Evolutionary conservation across 1,284 basidiomycete species (phyloP), one percentile per base, ranked within the genome.

Genomic region (Microbotryum lychnidis-dioicae): DNA sequence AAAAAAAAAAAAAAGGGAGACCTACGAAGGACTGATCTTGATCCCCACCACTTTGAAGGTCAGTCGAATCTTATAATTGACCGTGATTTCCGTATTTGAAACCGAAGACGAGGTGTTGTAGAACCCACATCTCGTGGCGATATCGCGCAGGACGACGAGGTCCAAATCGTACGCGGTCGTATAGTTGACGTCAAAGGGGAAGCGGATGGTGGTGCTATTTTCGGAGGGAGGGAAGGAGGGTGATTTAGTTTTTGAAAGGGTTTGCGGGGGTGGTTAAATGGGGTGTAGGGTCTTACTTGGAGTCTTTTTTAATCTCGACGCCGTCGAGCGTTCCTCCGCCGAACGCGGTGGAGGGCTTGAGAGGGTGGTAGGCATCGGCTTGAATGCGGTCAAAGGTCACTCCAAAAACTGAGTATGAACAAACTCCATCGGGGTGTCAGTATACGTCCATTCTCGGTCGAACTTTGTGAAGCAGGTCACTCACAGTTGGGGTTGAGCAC

Each of bases 101-200:
- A 54, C 54, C 37, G 37, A 10, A 12, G 37, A 42, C 1, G 53
- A 1, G 7, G 56, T 27, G 27, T 69, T 69, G 12, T 68, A 55
- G 60, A 72, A 72, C 5, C 72, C 72, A 46, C 73, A 74, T 57
- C 69, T 69, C 25, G 50, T 64, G 45, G 69, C 70, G 44, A 74
- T 71, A 60, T 73, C 72, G 12, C 57, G 61, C 23, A 73, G 50
- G 21, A 74, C 70, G 4, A 58, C 57, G 49, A 64, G 58, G 60
- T 70, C 61, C 12, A 68, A 62, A 54, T 74, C 73, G 65, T 66
- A 64, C 21, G 64, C 56, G 16, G 66, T 66, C 23, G 67, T 71
- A 53, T 71, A 71, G 51, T 69, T 68, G 57, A 70, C 54, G n/a
- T 53, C 20, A 46, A 70, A 69, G 23, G 69, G 69, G 64, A 72